Conservation (phyloP, 345 rosid genomes). For the Adansonia digitata region DNA sequence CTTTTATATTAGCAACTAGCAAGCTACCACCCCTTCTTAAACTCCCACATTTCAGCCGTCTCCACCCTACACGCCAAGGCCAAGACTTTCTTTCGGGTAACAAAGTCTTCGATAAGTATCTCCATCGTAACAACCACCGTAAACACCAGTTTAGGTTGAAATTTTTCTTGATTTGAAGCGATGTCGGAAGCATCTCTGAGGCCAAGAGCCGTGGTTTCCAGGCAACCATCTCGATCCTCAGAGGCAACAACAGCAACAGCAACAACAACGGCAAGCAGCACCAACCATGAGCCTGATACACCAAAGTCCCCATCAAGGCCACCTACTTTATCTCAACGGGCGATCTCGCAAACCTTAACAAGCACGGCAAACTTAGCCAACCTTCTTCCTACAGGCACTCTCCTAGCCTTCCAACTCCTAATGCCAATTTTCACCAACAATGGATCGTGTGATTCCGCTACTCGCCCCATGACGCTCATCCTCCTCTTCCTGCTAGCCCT, state of each 20-base stretch:
- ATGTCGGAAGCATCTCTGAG: conserved; percentile 16
- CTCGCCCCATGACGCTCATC: conserved; percentile 48
- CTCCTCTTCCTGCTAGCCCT: conserved; percentile 55
- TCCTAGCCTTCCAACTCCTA: conserved; percentile 79
- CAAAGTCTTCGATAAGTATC: background rate
- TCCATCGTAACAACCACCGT: background rate
- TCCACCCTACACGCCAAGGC: background rate
- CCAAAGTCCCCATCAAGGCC: conserved; percentile 34
- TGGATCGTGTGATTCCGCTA: conserved; percentile 68
- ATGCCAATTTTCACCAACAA: conserved; percentile 75
- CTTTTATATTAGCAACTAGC: no score
- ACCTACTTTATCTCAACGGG: conserved; percentile 44
- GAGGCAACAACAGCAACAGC: no score
- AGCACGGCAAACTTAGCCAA: conserved; percentile 83
- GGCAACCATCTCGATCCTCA: conserved; percentile 16
- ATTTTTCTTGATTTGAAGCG: background rate
- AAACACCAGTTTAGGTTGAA: background rate
- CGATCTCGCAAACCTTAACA: conserved; percentile 68
- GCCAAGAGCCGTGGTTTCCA: conserved; percentile 28
- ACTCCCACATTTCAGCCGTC: background rate
- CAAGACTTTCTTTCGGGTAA: background rate
- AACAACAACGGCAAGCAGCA: conserved; percentile 4
- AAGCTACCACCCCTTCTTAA: background rate
- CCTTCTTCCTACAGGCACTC: conserved; percentile 94
- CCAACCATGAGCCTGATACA: conserved; percentile 25